These are phyloP conservation scores for Lactarius trivialis DNA, from an alignment of 768 basidiomycete genomes.

Conservation along the genomic window DNA sequence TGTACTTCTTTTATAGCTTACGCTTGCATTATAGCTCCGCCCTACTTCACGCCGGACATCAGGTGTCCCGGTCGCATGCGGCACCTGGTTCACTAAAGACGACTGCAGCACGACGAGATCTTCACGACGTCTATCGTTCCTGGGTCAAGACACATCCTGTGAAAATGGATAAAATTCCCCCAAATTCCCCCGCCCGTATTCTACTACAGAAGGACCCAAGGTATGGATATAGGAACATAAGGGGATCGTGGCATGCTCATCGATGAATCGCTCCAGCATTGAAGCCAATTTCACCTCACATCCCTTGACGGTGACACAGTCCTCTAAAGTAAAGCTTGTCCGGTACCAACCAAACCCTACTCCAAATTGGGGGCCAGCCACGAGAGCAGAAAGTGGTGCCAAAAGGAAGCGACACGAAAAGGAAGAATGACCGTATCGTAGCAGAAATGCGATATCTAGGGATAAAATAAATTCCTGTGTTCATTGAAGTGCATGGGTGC, in stretches of 20 bases:
- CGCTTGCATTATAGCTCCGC: slow-evolving; percentile 55
- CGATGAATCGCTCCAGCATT: slow-evolving; percentile 33
- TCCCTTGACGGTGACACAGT: slow-evolving; percentile 51
- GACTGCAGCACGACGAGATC: slow-evolving; percentile 56
- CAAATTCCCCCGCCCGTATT: slow-evolving; percentile 60
- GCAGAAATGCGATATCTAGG: slow-evolving; percentile 19
- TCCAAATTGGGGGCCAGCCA: slow-evolving; percentile 89
- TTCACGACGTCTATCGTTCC: slow-evolving; percentile 81
- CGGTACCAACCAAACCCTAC: slow-evolving; percentile 88
- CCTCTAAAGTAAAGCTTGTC: slow-evolving; percentile 68
- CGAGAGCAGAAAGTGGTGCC: slow-evolving; percentile 44
- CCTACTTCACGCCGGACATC: slow-evolving; percentile 77
- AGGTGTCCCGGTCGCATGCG: slow-evolving; percentile 88
- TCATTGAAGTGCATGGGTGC: background rate
- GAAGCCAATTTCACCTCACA: slow-evolving; percentile 75
- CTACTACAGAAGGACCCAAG: slow-evolving; percentile 62
- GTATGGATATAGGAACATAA: slow-evolving; percentile 37
- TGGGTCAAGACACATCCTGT: slow-evolving; percentile 82
- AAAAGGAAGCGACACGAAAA: slow-evolving; percentile 38
- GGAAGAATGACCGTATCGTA: slow-evolving; percentile 23
- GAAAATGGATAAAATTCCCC: slow-evolving; percentile 73
- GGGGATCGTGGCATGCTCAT: background rate
- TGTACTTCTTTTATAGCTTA: background rate
- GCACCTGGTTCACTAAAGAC: slow-evolving; percentile 88
- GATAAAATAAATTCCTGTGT: slow-evolving; percentile 11